Conservation (phyloP, 1,139 yeast species). For the Entelexis paramagnoliae region DNA sequence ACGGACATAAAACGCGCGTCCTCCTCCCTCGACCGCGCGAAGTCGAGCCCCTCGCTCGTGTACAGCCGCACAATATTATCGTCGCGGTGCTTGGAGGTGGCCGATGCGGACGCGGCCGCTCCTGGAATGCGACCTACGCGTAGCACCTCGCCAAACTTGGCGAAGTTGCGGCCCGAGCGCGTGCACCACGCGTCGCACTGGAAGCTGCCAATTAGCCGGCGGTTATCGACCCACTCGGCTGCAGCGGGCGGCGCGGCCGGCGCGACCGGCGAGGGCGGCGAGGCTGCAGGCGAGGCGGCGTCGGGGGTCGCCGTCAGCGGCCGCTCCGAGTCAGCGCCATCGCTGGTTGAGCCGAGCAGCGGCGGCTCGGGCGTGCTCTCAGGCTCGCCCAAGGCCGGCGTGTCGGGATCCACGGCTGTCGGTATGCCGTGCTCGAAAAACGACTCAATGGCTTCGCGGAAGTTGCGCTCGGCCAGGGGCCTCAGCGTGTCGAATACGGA, state of each 20-base stretch:
- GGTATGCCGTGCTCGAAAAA: conserved; percentile 23
- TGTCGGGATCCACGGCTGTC: too few relatives aligned
- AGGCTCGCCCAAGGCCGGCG: not conserved
- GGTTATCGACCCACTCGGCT: not conserved
- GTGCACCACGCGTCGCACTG: conserved; percentile 78
- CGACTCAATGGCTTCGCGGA: conserved; percentile 28
- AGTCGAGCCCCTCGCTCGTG: conserved; percentile 41
- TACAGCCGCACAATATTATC: conserved; percentile 31
- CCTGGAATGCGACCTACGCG: conserved; percentile 29
- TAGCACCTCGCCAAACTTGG: conserved; percentile 43
- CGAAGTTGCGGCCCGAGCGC: conserved; percentile 50
- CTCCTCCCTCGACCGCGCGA: conserved; percentile 70
- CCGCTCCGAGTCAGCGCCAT: not conserved
- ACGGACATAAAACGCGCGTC: conserved; percentile 61
- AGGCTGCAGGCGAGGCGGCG: not conserved
- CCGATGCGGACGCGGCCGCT: not conserved
- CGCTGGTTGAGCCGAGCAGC: not conserved
- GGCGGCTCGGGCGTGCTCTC: not conserved
- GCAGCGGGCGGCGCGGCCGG: not conserved
- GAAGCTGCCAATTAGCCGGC: conserved; percentile 45
- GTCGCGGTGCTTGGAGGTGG: conserved; percentile 17
- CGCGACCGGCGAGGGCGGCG: too few relatives aligned
- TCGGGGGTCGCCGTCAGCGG: not conserved
- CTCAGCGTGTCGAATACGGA: conserved; percentile 19
- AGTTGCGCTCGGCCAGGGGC: conserved; percentile 26